phyloP scores from a whole-genome alignment of 2,329 filamentous ascomycete genomes.

The Neurospora sp. region DNA sequence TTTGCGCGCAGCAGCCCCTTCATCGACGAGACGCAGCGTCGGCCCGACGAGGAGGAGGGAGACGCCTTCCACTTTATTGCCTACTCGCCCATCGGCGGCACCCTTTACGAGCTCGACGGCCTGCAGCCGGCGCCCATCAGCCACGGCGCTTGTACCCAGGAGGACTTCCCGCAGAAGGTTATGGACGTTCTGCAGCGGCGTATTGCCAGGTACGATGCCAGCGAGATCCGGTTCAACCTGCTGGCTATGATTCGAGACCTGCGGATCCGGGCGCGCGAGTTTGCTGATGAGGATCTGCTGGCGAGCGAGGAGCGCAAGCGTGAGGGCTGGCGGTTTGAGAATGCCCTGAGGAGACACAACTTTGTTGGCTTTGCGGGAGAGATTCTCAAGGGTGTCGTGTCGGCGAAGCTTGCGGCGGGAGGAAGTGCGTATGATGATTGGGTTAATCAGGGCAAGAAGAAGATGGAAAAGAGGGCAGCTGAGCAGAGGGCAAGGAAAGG shows the following conservation, averaged over 20 bases:
- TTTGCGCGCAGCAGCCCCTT: constrained; percentile 87
- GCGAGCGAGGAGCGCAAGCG: constrained; percentile 76
- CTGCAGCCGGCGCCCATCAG: constrained; percentile 86
- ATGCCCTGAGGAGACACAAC: constrained; percentile 82
- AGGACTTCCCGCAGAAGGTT: constrained; percentile 67
- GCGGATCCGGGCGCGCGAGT: constrained; percentile 63
- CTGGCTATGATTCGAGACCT: constrained; percentile 85
- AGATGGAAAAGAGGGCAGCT: constrained; percentile 22
- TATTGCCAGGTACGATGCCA: constrained; percentile 71
- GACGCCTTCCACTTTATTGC: constrained; percentile 98
- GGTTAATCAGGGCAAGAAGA: constrained; percentile 48
- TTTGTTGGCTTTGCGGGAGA: constrained; percentile 94
- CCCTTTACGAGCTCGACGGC: constrained; percentile 89
- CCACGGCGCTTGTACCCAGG: constrained; percentile 64
- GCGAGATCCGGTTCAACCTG: constrained; percentile 92
- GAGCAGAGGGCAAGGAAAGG: constrained; percentile 18
- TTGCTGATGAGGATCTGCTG: constrained; percentile 72
- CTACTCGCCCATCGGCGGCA: constrained; percentile 72
- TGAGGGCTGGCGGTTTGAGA: constrained; percentile 86
- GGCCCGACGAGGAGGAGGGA: constrained; percentile 61
- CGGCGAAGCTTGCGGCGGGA: constrained; percentile 57
- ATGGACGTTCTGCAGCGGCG: constrained; percentile 79
- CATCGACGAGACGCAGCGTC: constrained; percentile 74
- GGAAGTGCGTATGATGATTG: constrained; percentile 59
- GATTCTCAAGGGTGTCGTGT: constrained; percentile 78